These are phyloP conservation scores for Fusarium luffae DNA, from an alignment of 2,329 filamentous ascomycete species.

Conservation along the genomic window DNA sequence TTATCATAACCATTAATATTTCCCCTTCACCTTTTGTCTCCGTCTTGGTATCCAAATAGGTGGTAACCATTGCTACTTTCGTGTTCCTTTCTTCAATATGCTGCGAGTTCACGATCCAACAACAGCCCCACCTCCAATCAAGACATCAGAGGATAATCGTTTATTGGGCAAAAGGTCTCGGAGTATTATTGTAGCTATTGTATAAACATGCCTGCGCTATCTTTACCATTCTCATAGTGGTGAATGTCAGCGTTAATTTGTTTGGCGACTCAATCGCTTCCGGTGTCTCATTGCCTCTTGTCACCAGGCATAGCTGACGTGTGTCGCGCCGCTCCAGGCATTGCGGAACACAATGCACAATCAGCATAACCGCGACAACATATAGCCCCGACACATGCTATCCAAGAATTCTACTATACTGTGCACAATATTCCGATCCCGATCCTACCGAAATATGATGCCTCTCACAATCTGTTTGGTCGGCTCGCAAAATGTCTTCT, in stretches of 20 bases:
- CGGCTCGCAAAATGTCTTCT: background rate
- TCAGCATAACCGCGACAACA: background rate
- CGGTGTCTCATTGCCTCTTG: background rate
- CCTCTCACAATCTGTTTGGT: background rate
- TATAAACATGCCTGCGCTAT: too few relatives aligned
- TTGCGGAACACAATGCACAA: background rate
- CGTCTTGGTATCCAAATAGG: too few relatives aligned
- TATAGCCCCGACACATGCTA: background rate
- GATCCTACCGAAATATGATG: background rate
- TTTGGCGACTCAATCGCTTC: background rate
- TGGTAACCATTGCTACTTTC: too few relatives aligned
- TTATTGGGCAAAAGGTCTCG: too few relatives aligned
- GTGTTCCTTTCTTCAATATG: fast-evolving
- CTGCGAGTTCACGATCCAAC: background rate
- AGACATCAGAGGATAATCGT: fast-evolving
- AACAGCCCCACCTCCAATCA: fast-evolving
- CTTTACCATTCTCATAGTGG: too few relatives aligned
- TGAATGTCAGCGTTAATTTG: background rate
- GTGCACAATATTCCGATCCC: background rate
- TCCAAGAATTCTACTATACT: background rate
- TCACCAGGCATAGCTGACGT: background rate
- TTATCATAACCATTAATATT: fast-evolving
- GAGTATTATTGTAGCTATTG: too few relatives aligned
- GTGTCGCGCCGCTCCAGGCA: background rate
- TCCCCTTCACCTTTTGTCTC: background rate